Conservation (phyloP, 1,284 basidiomycete species). For the Ustilago tritici region DNA sequence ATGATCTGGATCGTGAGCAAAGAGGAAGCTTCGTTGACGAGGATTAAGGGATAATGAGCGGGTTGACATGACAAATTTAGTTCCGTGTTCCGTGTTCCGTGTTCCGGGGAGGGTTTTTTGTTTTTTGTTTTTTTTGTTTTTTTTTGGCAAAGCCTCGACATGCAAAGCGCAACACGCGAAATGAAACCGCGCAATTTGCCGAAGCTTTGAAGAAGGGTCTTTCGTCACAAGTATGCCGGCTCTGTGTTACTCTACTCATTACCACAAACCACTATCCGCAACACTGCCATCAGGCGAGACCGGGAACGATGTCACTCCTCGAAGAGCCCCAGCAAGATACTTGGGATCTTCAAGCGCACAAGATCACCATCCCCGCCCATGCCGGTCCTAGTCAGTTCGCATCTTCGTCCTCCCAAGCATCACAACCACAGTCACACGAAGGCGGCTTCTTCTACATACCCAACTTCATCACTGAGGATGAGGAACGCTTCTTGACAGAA, state of each 20-base stretch:
- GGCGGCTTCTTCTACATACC: conserved; percentile 73
- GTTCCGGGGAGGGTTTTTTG: too few relatives aligned
- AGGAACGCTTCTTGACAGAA: conserved; percentile 78
- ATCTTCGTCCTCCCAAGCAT: conserved; percentile 11
- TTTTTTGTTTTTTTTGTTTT: too few relatives aligned
- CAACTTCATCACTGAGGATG: conserved; percentile 81
- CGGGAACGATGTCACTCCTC: conserved; percentile 32
- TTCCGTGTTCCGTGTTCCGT: conserved; percentile 10
- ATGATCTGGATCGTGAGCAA: neutral
- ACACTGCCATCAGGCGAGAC: neutral
- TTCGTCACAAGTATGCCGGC: neutral
- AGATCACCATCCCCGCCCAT: conserved; percentile 30
- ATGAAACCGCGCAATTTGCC: conserved; percentile 12
- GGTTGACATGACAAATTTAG: neutral
- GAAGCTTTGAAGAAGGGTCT: conserved; percentile 9
- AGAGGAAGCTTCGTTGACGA: neutral
- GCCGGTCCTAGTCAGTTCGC: conserved; percentile 35
- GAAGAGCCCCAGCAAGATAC: conserved; percentile 22
- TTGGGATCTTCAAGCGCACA: conserved; percentile 37
- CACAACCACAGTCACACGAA: conserved; percentile 1
- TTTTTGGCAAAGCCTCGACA: conserved; percentile 14
- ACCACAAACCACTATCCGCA: neutral
- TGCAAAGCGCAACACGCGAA: neutral
- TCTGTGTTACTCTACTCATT: neutral
- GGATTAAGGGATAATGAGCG: neutral